phyloP scores from a whole-genome alignment of 177 flowering plant genomes.

The Vitis hybrid region DNA sequence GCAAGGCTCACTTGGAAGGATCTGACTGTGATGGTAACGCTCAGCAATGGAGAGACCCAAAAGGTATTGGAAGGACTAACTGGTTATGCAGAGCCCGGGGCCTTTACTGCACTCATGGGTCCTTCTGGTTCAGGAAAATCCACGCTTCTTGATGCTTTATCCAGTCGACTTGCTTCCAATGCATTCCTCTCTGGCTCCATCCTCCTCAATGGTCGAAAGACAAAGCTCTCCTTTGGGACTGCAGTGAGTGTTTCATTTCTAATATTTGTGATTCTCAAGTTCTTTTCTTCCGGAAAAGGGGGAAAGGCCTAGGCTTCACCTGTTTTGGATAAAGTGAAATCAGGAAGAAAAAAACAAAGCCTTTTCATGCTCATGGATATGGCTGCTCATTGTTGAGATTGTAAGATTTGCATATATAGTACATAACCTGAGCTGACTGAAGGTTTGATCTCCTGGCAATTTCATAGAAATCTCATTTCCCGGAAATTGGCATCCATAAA shows the following conservation, averaged over 20 bases:
- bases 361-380: no score
- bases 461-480: no score
- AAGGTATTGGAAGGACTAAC: conserved; percentile 75
- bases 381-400: no score
- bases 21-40: conserved; percentile 75
- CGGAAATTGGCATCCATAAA: no score
- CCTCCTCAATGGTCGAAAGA: conserved; percentile 77
- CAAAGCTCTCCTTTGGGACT: conserved; percentile 83
- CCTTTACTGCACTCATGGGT: conserved; percentile 86
- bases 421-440: no score
- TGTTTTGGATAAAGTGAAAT: neutral
- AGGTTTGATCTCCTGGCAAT: no score
- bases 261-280: neutral
- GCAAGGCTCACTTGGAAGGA: conserved; percentile 92
- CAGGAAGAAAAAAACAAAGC: no score
- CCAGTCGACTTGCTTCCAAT: conserved; percentile 85
- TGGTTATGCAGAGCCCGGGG: conserved; percentile 90
- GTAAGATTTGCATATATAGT: no score
- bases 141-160: conserved; percentile 92
- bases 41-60: conserved; percentile 68
- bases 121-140: conserved; percentile 98
- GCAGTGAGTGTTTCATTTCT: conserved; percentile 53
- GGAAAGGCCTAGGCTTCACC: neutral
- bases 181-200: conserved; percentile 85
- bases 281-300: neutral